These are phyloP conservation scores for Poterioochromonas sp. DNA, from an alignment of 352 stramenopile species.

Conservation along the genomic window DNA sequence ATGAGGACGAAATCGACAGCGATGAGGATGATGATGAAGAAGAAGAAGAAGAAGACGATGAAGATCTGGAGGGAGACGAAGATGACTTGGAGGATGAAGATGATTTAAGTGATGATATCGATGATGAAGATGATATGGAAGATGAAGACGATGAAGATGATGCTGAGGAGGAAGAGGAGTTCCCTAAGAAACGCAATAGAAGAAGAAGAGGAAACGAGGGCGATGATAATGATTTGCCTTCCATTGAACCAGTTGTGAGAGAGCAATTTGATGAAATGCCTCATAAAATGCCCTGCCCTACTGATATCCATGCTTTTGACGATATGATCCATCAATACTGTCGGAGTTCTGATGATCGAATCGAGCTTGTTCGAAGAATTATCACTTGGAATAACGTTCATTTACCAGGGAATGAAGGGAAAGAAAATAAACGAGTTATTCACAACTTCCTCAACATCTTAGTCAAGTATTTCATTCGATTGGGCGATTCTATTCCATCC, in stretches of 20 bases:
- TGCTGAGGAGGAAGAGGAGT: constrained; percentile 64
- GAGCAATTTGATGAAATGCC: constrained; percentile 69
- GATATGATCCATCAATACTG: constrained; percentile 76
- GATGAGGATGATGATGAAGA: constrained; percentile 50
- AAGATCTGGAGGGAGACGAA: constrained; percentile 58
- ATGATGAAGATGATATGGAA: constrained; percentile 52
- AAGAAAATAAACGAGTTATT: constrained; percentile 83
- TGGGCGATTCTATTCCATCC: constrained; percentile 56
- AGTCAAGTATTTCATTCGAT: constrained; percentile 78
- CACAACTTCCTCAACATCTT: constrained; percentile 91
- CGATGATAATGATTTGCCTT: constrained; percentile 42
- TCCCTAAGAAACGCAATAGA: constrained; percentile 40
- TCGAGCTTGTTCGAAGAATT: constrained; percentile 79
- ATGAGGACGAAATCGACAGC: constrained; percentile 46
- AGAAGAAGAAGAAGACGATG: constrained; percentile 44
- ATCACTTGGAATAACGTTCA: constrained; percentile 82
- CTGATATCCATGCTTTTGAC: constrained; percentile 73
- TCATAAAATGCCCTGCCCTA: constrained; percentile 85
- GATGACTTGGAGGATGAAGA: constrained; percentile 55
- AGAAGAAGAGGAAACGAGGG: constrained; percentile 50
- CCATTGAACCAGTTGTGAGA: constrained; percentile 35
- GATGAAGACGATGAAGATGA: constrained; percentile 54
- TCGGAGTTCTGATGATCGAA: constrained; percentile 57
- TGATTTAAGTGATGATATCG: constrained; percentile 49
- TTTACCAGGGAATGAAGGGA: constrained; percentile 55